phyloP scores from a whole-genome alignment of 208 protist species.

The Leishmania arabica region DNA sequence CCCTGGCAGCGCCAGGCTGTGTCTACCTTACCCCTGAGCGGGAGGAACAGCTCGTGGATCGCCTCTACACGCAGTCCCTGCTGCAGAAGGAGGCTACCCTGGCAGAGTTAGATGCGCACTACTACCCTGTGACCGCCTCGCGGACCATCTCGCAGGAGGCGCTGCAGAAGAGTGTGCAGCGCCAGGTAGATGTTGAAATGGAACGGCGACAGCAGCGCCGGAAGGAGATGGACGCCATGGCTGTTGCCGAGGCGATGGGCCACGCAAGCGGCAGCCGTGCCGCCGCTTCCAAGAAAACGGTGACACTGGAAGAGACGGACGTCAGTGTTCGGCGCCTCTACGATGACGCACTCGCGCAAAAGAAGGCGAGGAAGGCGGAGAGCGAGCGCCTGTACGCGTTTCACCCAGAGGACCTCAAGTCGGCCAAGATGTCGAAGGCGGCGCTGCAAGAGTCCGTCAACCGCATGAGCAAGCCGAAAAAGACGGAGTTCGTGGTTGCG shows the following conservation, averaged over 20 bases:
- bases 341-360: slow-evolving; percentile 58
- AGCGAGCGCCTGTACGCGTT: slow-evolving; percentile 69
- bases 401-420: slow-evolving; percentile 33
- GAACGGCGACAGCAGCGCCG: slow-evolving; percentile 42
- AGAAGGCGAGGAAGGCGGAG: slow-evolving; percentile 63
- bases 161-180: slow-evolving; percentile 69
- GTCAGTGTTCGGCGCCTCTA: slow-evolving; percentile 71
- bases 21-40: slow-evolving; percentile 46
- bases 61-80: slow-evolving; percentile 72
- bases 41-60: slow-evolving; percentile 57
- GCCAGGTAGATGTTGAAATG: slow-evolving; percentile 86
- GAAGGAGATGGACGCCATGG: slow-evolving; percentile 41
- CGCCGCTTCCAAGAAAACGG: not conserved
- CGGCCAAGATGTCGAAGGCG: slow-evolving; percentile 50
- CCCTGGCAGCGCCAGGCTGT: not conserved
- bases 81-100: slow-evolving; percentile 48
- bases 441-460: slow-evolving; percentile 70
- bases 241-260: slow-evolving; percentile 9
- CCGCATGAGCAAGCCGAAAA: slow-evolving; percentile 75
- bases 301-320: slow-evolving; percentile 42
- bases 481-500: slow-evolving; percentile 71
- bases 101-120: slow-evolving; percentile 65
- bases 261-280: slow-evolving; percentile 1
- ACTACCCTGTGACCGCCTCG: slow-evolving; percentile 63
- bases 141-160: slow-evolving; percentile 50